Evolutionary conservation across 495 filamentous ascomycete genomes (phyloP).

Genomic region (Penicillium salamii): DNA sequence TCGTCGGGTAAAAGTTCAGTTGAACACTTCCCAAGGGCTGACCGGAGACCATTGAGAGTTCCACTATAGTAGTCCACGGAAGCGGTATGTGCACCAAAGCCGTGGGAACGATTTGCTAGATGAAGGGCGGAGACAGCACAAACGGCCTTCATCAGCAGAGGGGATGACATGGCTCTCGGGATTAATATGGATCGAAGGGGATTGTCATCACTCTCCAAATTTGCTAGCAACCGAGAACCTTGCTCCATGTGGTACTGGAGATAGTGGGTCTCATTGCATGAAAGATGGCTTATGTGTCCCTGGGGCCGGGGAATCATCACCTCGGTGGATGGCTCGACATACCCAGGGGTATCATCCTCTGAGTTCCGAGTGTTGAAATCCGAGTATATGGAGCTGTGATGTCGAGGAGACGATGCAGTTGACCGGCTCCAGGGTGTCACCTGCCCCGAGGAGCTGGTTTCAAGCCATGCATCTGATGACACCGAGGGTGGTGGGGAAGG

Average conservation of each 20-base stretch:
- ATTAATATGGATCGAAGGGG: conserved; percentile 42
- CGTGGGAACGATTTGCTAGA: conserved; percentile 35
- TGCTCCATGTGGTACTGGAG: conserved; percentile 44
- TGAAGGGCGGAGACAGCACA: conserved; percentile 45
- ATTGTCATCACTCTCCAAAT: conserved; percentile 42
- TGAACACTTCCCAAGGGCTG: conserved; percentile 21
- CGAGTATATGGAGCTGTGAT: not conserved
- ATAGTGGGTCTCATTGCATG: conserved; percentile 37
- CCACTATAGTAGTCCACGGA: conserved; percentile 37
- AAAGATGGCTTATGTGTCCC: conserved; percentile 29
- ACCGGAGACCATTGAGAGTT: conserved; percentile 35
- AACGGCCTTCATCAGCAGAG: conserved; percentile 41
- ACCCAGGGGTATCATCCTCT: not conserved
- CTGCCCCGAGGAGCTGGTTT: conserved; percentile 11
- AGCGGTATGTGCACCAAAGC: conserved; percentile 28
- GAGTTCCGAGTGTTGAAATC: not conserved
- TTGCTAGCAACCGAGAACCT: conserved; percentile 39
- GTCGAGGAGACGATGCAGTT: conserved; percentile 6
- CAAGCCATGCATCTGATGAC: conserved; percentile 15
- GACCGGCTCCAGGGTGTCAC: conserved; percentile 7
- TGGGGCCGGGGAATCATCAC: conserved; percentile 11
- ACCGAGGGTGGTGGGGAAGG: conserved; percentile 21
- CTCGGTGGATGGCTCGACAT: not conserved
- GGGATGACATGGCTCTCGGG: conserved; percentile 41
- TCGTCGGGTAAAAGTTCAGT: conserved; percentile 30